Evolutionary conservation across 495 filamentous ascomycete genomes (phyloP).

Genomic region (Polyplosphaeria fusca): DNA sequence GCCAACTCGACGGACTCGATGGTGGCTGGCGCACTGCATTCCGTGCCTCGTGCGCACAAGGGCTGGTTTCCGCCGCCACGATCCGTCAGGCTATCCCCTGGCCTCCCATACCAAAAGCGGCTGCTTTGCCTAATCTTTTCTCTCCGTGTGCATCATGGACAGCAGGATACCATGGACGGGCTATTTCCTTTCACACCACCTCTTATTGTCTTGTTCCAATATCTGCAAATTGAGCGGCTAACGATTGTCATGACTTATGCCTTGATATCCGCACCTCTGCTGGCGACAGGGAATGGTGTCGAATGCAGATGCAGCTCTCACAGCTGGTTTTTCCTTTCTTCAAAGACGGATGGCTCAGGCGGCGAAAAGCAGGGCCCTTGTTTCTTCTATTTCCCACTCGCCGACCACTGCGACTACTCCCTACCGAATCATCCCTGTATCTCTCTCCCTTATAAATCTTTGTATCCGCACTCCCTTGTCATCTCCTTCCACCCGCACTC

Average conservation of each 20-base stretch:
- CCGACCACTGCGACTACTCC: neutral
- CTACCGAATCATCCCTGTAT: neutral
- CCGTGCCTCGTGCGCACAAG: no score
- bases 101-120: constrained; percentile 21
- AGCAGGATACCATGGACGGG: constrained; percentile 19
- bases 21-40: no score
- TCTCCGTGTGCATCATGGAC: constrained; percentile 20
- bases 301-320: constrained; percentile 12
- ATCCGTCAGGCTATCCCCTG: neutral
- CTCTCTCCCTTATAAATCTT: neutral
- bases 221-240: constrained; percentile 36
- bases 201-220: constrained; percentile 25
- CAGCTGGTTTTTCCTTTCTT: constrained; percentile 19
- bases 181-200: constrained; percentile 18
- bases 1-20: no score
- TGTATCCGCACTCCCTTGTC: constrained; percentile 7
- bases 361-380: neutral
- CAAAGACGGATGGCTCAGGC: constrained; percentile 4
- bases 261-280: constrained; percentile 33
- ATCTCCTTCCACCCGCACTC: neutral
- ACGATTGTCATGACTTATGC: constrained; percentile 37
- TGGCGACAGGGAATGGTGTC: constrained; percentile 14
- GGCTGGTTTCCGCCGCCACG: constrained; percentile 4
- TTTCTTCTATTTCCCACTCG: neutral
- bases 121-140: constrained; percentile 23